A percentile compares a stretch with the other conserved stretches of the same genome.
phyloP scores from a whole-genome alignment of 2,329 filamentous ascomycete genomes.

The Trichoderma brevicompactum region DNA sequence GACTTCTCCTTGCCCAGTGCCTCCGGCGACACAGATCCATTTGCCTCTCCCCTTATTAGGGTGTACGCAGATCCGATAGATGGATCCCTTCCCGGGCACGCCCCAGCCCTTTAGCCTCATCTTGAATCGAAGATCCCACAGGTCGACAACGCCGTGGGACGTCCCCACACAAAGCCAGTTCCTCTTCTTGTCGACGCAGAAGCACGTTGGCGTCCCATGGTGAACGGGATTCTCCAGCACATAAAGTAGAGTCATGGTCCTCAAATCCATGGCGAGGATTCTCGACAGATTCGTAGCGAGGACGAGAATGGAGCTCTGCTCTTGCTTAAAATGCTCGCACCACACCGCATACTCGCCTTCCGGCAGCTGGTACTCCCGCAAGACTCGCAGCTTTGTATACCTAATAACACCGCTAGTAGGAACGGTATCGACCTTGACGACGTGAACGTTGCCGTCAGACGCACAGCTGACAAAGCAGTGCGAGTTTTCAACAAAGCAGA shows the following conservation, averaged over 20 bases:
- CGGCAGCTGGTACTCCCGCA: constrained; percentile 81
- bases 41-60: constrained; percentile 77
- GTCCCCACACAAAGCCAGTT: constrained; percentile 94
- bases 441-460: constrained; percentile 86
- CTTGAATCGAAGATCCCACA: constrained; percentile 97
- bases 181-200: constrained; percentile 81
- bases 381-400: constrained; percentile 75
- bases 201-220: constrained; percentile 89
- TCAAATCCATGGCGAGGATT: constrained; percentile 81
- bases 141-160: constrained; percentile 85
- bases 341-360: constrained; percentile 79
- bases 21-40: constrained; percentile 87
- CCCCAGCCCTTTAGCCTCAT: constrained; percentile 88
- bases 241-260: constrained; percentile 83
- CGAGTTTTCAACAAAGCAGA: constrained; percentile 92
- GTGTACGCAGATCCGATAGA: constrained; percentile 79
- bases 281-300: constrained; percentile 86
- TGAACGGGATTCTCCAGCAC: constrained; percentile 84
- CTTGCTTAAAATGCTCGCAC: constrained; percentile 88
- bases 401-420: constrained; percentile 59
- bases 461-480: constrained; percentile 92
- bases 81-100: constrained; percentile 76
- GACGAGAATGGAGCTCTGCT: constrained; percentile 79
- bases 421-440: constrained; percentile 74
- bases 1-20: constrained; percentile 84